phyloP scores from a whole-genome alignment of 169 alveolate species.

The Plasmodium gaboni region DNA sequence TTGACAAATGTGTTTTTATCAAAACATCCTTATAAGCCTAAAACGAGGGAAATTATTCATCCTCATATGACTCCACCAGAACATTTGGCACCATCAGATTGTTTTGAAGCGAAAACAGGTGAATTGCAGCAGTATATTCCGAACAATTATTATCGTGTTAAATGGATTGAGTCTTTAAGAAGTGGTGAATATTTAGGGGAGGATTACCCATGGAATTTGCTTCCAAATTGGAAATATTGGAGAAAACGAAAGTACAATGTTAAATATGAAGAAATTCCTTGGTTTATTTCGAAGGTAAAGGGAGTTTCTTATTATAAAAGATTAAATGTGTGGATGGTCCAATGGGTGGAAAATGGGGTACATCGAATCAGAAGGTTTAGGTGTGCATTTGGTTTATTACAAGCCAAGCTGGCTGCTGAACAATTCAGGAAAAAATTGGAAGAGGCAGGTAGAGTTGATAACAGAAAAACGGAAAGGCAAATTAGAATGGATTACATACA shows the following conservation, averaged over 20 bases:
- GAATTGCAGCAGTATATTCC: slow-evolving; percentile 51
- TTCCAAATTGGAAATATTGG: slow-evolving; percentile 83
- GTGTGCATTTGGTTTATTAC: slow-evolving; percentile 88
- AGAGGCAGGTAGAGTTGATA: slow-evolving; percentile 84
- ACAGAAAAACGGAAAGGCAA: slow-evolving; percentile 83
- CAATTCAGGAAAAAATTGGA: slow-evolving; percentile 80
- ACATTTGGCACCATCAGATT: slow-evolving; percentile 35
- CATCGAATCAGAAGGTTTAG: slow-evolving; percentile 88
- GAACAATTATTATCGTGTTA: slow-evolving; percentile 48
- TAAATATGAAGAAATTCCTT: slow-evolving; percentile 79
- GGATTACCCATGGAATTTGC: slow-evolving; percentile 86
- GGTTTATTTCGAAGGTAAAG: slow-evolving; percentile 79
- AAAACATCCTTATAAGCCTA: slow-evolving; percentile 81
- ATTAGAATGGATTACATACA: slow-evolving; percentile 79
- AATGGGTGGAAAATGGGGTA: slow-evolving; percentile 89
- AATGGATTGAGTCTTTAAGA: slow-evolving; percentile 77
- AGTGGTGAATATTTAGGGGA: slow-evolving; percentile 88
- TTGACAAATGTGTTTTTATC: slow-evolving; percentile 42
- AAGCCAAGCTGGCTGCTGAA: slow-evolving; percentile 90
- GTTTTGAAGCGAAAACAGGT: slow-evolving; percentile 50
- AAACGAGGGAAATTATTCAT: slow-evolving; percentile 81
- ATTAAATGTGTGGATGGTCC: slow-evolving; percentile 88
- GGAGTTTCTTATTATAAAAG: slow-evolving; percentile 83
- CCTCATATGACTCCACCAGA: slow-evolving; percentile 78
- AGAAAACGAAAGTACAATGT: slow-evolving; percentile 86